Percentiles rank a stretch among this genome's conserved stretches.
Evolutionary conservation across 345 rosid species (phyloP).

Genomic region (Rhodamnia rubescens): DNA sequence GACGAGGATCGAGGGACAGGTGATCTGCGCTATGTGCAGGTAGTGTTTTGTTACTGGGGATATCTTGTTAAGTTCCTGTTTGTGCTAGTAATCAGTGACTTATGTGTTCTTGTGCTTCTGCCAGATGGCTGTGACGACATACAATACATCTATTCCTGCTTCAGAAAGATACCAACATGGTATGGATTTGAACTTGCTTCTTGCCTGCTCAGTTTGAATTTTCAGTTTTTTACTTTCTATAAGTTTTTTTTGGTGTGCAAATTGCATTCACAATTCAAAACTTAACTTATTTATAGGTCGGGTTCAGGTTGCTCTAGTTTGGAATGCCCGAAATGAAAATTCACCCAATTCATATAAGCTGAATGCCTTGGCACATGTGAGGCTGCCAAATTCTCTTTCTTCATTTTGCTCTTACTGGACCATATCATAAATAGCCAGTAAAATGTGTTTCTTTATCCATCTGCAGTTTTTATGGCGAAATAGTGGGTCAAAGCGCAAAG

Average conservation of each 20-base stretch:
- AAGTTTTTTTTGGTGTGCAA: neutral
- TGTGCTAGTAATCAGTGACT: neutral
- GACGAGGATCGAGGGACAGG: constrained; percentile 82
- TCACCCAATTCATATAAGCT: constrained; percentile 53
- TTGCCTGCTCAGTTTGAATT: neutral
- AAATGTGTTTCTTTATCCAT: neutral
- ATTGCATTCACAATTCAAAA: neutral
- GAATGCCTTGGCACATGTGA: constrained; percentile 69
- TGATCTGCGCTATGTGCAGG: constrained; percentile 89
- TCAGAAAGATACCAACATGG: constrained; percentile 79
- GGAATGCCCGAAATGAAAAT: constrained; percentile 90
- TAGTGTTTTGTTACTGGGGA: neutral
- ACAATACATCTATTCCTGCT: constrained; percentile 67
- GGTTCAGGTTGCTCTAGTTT: constrained; percentile 81
- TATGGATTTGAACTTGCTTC: constrained; percentile 7
- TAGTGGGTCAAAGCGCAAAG: constrained; percentile 59
- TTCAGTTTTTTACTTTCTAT: neutral
- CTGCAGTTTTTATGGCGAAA: constrained; percentile 81
- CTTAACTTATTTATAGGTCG: constrained; percentile 33
- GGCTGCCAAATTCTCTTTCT: constrained; percentile 2
- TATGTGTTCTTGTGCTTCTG: constrained; percentile 1
- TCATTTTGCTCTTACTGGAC: neutral
- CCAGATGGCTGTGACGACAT: constrained; percentile 91
- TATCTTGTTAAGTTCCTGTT: neutral
- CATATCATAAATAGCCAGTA: neutral